Evolutionary conservation across 164 flowering plant genomes (phyloP), one percentile per base, ranked within the genome.

Genomic region (Amborella trichopoda): DNA sequence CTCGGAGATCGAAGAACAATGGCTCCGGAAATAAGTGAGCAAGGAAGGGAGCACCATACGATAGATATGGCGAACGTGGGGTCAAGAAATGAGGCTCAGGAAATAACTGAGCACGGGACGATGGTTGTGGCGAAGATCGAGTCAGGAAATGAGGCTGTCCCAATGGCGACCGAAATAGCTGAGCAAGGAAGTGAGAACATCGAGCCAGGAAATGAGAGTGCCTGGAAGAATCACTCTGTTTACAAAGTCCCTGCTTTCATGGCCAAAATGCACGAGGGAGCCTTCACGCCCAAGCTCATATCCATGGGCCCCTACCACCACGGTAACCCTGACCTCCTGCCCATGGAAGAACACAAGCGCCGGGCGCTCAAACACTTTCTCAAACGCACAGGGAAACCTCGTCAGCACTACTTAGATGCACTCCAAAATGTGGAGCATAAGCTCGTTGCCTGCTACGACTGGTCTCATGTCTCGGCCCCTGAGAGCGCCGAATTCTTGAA

Each of bases 291-390:
- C 4, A 19, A 27, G 25, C 14, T 38, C 19, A 39, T 58, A 3
- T 28, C 61, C 18, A 50, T 58, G 3, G 55, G 55, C 2, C 55
- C 61, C 22, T 58, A 58, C 32, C 61, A 58, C 40, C 61, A 58
- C 11, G 38, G 25, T 1, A 21, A 32, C 12, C 10, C 17, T 5
- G 44, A 47, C 5, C 22, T 59, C 21, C 16, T 22, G 23, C 26
- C 34, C n/a, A 52, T 52, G 57, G 52, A 52, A 28, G 57, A 32
- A 1, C 55, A 58, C 45, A 50, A 58, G 40, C 23, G 16, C 1
- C 21, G 61, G 28, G 55, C 61, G 2, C 50, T 50, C 26, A 26
- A 17, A 5, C 23, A 28, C 24, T 50, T 50, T 19, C 50, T 45
- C 17, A 20, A 13, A 10, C 18, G 50, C 6, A 19, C 39, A 9